phyloP scores from a whole-genome alignment of 106 monocot species.

The Acorus calamus region DNA sequence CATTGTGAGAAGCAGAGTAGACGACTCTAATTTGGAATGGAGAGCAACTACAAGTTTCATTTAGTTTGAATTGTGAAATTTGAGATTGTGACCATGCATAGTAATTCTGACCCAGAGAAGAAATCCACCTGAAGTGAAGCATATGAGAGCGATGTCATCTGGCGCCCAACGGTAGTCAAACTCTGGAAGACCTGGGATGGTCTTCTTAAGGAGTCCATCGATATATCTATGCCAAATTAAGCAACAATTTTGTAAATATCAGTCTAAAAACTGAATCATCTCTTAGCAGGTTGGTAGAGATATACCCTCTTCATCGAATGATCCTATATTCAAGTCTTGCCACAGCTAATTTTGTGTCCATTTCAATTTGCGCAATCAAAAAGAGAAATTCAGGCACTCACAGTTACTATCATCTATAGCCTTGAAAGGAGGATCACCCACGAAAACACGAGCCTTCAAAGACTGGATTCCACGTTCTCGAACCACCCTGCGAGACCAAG shows the following conservation, averaged over 20 bases:
- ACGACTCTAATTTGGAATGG: too few relatives aligned
- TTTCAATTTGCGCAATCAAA: neutral
- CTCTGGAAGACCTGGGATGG: neutral
- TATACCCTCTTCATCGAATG: too few relatives aligned
- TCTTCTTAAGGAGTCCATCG: constrained; percentile 30
- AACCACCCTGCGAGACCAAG: constrained; percentile 37
- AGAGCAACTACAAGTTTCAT: too few relatives aligned
- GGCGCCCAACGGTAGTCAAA: constrained; percentile 43
- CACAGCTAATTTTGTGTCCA: too few relatives aligned
- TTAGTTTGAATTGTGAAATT: too few relatives aligned
- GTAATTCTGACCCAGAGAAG: neutral
- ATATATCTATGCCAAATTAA: neutral
- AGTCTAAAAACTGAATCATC: too few relatives aligned
- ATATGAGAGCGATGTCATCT: constrained; percentile 65
- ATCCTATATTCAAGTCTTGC: too few relatives aligned
- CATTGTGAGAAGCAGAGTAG: too few relatives aligned
- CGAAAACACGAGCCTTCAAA: constrained; percentile 26
- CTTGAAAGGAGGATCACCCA: constrained; percentile 19
- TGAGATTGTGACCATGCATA: too few relatives aligned
- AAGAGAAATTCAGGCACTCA: constrained; percentile 5
- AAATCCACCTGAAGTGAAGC: constrained; percentile 85
- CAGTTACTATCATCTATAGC: constrained; percentile 7
- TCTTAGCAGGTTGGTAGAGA: too few relatives aligned
- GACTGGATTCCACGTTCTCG: constrained; percentile 10
- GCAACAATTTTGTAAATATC: neutral